Base-by-base conservation (phyloP, 768 basidiomycete genomes). In the Phaeolepiota aurea region DNA sequence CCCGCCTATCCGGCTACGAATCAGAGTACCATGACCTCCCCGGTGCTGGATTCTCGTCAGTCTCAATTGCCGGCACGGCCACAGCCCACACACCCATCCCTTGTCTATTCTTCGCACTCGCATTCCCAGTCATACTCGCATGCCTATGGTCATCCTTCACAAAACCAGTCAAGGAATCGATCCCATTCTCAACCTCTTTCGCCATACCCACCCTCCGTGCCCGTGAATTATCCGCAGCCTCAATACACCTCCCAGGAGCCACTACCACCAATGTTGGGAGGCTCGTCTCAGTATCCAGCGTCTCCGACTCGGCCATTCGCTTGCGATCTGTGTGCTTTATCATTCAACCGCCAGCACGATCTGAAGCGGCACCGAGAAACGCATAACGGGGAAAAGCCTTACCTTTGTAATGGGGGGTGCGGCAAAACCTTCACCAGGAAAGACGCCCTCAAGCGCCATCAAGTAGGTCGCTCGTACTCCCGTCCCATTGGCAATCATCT, bases 351-450 rank as follows among this genome's bases (percentile, higher is more conserved):
- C 32, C 83, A 86, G 55, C 87, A 90, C 54, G 87, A 90, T 57
- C 58, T 89, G 54, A 88, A 88, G 55, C 74, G 87, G 23, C 87
- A 90, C 61, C 70, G 82, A 47, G 85, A 88, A 51, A 88, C 84
- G 18, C 87, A 88, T 61, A 82, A 82, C 3, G 86, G 86, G 25
- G 86, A 88, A 59, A 88, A 87, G 56, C 86, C 87, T 5, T 89
- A 78, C 62, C 59, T 77, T 13, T 89, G 87, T 59, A 87, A 87
- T 50, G 85, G 83, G 10, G 82, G 82, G 32, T 89, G 87, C 44
- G 85, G 84, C 36, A 88, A 88, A 68, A 87, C 86, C 2, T 89
- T 88, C 54, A 89, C 86, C 37, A 74, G 87, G 48, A 87, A 88
- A 62, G 87, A 89, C 54, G 87, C 87, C 12, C 62, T 89, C 53